Conservation (phyloP, 805 yeast genomes). For the Starmerella etchellsii region DNA sequence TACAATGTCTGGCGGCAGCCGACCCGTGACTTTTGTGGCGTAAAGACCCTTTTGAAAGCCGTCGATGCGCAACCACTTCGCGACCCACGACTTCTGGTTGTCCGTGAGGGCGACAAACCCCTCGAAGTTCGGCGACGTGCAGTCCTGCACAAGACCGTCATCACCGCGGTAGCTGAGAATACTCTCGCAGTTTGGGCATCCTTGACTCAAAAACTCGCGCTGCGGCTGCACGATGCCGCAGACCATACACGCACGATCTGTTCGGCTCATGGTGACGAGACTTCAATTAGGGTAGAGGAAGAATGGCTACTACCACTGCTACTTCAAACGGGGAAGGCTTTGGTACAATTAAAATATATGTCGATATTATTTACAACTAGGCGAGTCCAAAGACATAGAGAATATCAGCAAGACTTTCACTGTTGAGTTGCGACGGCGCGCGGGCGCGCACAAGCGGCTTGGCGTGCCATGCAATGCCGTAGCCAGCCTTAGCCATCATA, state of each 20-base stretch:
- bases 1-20: constrained; percentile 74
- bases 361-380: background rate
- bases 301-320: no score
- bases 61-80: constrained; percentile 87
- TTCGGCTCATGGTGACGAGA: constrained; percentile 21
- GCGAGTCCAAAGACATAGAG: constrained; percentile 40
- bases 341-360: no score
- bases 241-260: constrained; percentile 92
- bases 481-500: constrained; percentile 88
- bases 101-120: constrained; percentile 86
- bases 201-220: constrained; percentile 59
- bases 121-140: constrained; percentile 92
- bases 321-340: no score
- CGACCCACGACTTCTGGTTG: constrained; percentile 84
- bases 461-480: constrained; percentile 95
- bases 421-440: constrained; percentile 75
- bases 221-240: constrained; percentile 86
- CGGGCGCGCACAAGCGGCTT: constrained; percentile 76
- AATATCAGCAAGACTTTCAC: constrained; percentile 58
- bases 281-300: no score
- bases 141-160: constrained; percentile 72
- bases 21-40: constrained; percentile 87
- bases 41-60: constrained; percentile 80
- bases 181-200: constrained; percentile 95
- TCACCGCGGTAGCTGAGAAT: constrained; percentile 67